Percentiles rank a stretch among this genome's conserved stretches.
phyloP scores from a whole-genome alignment of 2,329 filamentous ascomycete genomes.

The Penicillium sp. region DNA sequence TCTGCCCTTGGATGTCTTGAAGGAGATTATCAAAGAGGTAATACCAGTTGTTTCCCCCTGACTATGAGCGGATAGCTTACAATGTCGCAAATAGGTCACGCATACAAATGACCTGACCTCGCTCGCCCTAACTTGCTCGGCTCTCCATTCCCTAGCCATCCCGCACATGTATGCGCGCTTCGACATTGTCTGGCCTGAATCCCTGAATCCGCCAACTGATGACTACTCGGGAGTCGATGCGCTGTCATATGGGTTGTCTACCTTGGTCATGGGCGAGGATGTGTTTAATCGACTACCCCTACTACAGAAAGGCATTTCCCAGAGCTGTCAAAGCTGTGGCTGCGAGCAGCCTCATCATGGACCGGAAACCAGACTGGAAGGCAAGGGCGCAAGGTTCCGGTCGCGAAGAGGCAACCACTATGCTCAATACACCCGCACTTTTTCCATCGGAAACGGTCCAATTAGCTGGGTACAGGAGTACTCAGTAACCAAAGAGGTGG shows the following conservation, averaged over 20 bases:
- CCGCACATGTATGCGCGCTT: conserved; percentile 82
- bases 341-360: conserved; percentile 25
- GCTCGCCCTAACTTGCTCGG: conserved; percentile 75
- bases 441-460: conserved; percentile 81
- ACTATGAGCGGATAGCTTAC: background rate
- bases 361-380: background rate
- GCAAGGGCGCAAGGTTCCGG: conserved; percentile 9
- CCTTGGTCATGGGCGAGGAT: conserved; percentile 72
- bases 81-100: conserved; percentile 59
- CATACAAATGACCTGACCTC: conserved; percentile 81
- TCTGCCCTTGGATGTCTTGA: conserved; percentile 75
- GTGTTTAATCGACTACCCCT: conserved; percentile 56
- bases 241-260: conserved; percentile 78
- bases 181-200: conserved; percentile 86
- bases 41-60: background rate
- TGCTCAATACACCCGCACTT: conserved; percentile 76
- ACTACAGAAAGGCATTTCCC: conserved; percentile 20
- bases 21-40: conserved; percentile 77
- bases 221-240: conserved; percentile 76
- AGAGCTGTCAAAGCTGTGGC: conserved; percentile 34
- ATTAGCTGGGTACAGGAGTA: conserved; percentile 78
- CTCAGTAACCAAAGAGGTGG: conserved; percentile 77
- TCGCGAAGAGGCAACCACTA: conserved; percentile 69
- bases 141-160: conserved; percentile 71
- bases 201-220: conserved; percentile 58